Evolutionary conservation across 257 asterid genomes (phyloP), one percentile per base, ranked within the genome.

Genomic region (Pogostemon cablin): DNA sequence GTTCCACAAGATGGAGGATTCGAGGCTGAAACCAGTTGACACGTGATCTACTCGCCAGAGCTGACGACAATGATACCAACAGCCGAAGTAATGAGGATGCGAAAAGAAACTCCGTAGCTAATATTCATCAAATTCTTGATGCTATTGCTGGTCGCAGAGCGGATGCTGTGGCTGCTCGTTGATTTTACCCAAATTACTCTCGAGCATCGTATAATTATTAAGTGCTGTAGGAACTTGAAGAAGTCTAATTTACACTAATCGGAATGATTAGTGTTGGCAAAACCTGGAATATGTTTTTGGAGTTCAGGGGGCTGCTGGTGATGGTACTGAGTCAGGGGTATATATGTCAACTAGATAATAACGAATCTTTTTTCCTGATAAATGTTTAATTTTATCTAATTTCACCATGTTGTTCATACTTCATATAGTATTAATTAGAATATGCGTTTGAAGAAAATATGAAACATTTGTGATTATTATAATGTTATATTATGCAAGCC

Each of bases 1-100:
- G 42, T 72, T 81, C 52, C 73, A 60, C 66, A 80, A 79, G 68
- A 78, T 76, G 4, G 85, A 78, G 0, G 84, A 77, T 17, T 9
- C 37, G 62, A 77, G 85, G 71, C 38, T 44, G 65, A 87, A 88
- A 48, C 95, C 97, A 1, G 77, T 85, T 41, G 88, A 82, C 72
- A 90, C 92, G 80, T 25, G 85, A 92, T 82, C 91, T 92, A 1
- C 91, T 92, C 0, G 91, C 89, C 5, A 75, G 96, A 76, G 98
- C 90, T 7, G 79, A 86, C 80, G 86, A 84, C 79, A 77, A 83
- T 3, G 82, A 76, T 53, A 40, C 76, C 12, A 54, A 34, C 0
- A 82, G 75, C 39, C 61, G 72, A 68, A 73, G 32, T 7, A 83
- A 78, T 0, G 89, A 86, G 67, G 90, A 82, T 41, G 87, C 83